phyloP scores from a whole-genome alignment of 768 basidiomycete species.

The Phylloporus rhodoxanthus region DNA sequence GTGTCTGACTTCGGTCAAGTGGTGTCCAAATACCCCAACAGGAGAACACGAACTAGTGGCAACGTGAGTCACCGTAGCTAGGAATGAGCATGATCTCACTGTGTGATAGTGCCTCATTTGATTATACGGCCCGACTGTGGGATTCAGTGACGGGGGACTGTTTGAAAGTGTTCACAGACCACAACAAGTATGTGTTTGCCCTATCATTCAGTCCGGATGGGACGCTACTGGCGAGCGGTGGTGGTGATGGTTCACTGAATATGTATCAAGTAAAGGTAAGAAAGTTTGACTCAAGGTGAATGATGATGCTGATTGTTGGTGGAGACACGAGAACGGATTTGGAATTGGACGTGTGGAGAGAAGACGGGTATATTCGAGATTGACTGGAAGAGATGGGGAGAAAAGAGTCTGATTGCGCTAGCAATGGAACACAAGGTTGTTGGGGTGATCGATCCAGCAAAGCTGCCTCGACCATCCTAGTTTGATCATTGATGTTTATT shows the following conservation, averaged over 20 bases:
- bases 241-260: constrained; percentile 71
- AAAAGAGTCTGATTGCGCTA: constrained; percentile 58
- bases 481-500: not conserved
- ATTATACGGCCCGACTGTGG: constrained; percentile 77
- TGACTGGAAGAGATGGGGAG: constrained; percentile 58
- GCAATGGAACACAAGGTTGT: constrained; percentile 64
- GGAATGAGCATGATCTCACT: constrained; percentile 3
- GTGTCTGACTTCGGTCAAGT: constrained; percentile 59
- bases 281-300: constrained; percentile 23
- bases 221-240: constrained; percentile 65
- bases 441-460: constrained; percentile 58
- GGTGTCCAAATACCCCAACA: constrained; percentile 53
- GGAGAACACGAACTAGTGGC: constrained; percentile 59
- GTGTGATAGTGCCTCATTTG: constrained; percentile 64
- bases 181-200: constrained; percentile 67
- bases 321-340: constrained; percentile 43
- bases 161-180: constrained; percentile 63
- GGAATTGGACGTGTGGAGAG: constrained; percentile 62
- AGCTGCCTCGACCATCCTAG: constrained; percentile 20
- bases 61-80: constrained; percentile 46
- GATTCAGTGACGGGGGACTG: constrained; percentile 74
- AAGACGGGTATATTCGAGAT: constrained; percentile 71
- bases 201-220: constrained; percentile 74
- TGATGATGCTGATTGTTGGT: constrained; percentile 17
- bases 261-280: constrained; percentile 66